Percentiles rank a stretch among this genome's conserved stretches.
These are phyloP conservation scores for Psophocarpus tetragonolobus DNA, from an alignment of 306 rosid species.

Conservation along the genomic window DNA sequence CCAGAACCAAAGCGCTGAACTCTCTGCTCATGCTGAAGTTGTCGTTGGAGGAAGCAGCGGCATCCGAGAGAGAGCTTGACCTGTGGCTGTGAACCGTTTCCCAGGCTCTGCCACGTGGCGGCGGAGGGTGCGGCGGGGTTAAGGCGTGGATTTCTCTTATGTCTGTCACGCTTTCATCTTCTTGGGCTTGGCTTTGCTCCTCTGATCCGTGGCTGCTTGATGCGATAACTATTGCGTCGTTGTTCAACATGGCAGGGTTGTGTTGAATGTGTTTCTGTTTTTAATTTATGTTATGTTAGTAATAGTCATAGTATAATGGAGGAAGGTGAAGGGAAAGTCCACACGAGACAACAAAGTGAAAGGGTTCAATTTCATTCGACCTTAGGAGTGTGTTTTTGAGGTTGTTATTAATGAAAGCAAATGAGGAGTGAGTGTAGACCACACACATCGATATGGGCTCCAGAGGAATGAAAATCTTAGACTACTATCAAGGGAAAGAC, in stretches of 20 bases:
- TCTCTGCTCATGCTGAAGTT: constrained; percentile 93
- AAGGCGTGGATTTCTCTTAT: constrained; percentile 89
- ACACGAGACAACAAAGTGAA: constrained; percentile 16
- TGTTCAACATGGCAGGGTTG: constrained; percentile 61
- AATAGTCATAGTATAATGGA: too few relatives aligned
- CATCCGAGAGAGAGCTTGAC: constrained; percentile 61
- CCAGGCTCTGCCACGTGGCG: constrained; percentile 53
- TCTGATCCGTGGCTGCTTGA: constrained; percentile 41
- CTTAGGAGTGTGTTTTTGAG: constrained; percentile 8
- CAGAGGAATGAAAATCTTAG: not conserved
- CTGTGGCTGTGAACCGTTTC: constrained; percentile 55
- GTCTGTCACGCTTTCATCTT: constrained; percentile 28
- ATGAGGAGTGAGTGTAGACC: constrained; percentile 33
- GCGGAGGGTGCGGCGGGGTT: constrained; percentile 57
- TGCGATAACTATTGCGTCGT: constrained; percentile 31
- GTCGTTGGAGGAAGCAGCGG: constrained; percentile 46
- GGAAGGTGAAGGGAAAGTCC: constrained; percentile 24
- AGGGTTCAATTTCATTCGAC: constrained; percentile 24
- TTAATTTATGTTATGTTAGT: not conserved
- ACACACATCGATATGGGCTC: constrained; percentile 16
- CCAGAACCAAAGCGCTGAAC: constrained; percentile 87
- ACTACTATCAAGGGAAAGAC: not conserved
- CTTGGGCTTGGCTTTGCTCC: constrained; percentile 20
- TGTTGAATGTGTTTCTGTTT: not conserved
- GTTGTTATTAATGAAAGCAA: constrained; percentile 12